phyloP scores from a whole-genome alignment of 306 rosid species.

The Quillaja saponaria region DNA sequence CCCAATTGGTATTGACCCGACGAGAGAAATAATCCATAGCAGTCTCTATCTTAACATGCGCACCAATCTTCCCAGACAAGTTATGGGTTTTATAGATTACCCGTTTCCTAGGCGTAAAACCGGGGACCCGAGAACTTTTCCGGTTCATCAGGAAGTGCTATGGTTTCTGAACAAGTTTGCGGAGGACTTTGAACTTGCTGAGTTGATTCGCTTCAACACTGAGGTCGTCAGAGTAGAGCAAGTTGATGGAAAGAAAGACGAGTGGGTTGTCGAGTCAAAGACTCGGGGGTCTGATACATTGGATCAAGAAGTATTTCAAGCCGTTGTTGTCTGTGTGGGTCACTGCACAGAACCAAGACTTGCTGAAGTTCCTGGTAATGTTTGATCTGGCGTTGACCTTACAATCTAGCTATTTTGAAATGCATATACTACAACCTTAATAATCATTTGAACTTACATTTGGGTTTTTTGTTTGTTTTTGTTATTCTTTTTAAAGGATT shows the following conservation, averaged over 20 bases:
- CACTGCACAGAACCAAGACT: no score
- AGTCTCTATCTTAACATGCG: slow-evolving; percentile 28
- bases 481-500: no score
- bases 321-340: no score
- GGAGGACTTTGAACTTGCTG: slow-evolving; percentile 23
- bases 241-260: not conserved
- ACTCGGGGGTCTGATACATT: no score
- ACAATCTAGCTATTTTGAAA: no score
- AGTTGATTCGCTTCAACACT: slow-evolving; percentile 8
- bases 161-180: slow-evolving; percentile 21
- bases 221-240: slow-evolving; percentile 18
- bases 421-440: no score
- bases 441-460: no score
- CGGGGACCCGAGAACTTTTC: slow-evolving; percentile 26
- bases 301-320: no score
- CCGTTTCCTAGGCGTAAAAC: slow-evolving; percentile 3
- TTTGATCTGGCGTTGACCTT: no score
- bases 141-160: slow-evolving; percentile 36
- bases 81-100: slow-evolving; percentile 31
- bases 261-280: slow-evolving; percentile 20
- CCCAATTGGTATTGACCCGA: slow-evolving; percentile 15
- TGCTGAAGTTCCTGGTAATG: no score
- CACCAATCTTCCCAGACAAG: slow-evolving; percentile 30
- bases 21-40: slow-evolving; percentile 11
- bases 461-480: no score